These are phyloP conservation scores for Microdochium paspali DNA, from an alignment of 2,329 filamentous ascomycete species.

Conservation along the genomic window DNA sequence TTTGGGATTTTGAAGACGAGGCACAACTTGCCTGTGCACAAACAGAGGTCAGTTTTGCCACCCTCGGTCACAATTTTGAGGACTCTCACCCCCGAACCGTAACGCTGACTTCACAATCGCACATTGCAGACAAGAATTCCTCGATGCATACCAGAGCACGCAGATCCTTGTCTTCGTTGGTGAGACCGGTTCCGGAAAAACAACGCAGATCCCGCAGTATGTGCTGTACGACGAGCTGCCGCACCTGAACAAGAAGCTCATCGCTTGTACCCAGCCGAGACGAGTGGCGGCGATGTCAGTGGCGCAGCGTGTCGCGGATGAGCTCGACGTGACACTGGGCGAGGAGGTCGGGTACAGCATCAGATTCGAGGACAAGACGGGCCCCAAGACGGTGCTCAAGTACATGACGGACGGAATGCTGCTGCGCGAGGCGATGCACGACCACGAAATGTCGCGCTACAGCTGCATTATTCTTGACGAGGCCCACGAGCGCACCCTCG, in stretches of 20 bases:
- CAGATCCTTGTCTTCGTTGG: slow-evolving; percentile 98
- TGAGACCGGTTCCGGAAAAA: slow-evolving; percentile 98
- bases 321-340: slow-evolving; percentile 88
- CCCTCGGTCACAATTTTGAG: slow-evolving; percentile 1
- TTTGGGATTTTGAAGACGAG: slow-evolving; percentile 80
- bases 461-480: slow-evolving; percentile 98
- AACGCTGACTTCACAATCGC: slow-evolving; percentile 3
- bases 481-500: slow-evolving; percentile 93
- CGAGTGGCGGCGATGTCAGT: slow-evolving; percentile 98
- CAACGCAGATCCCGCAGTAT: slow-evolving; percentile 97
- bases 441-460: slow-evolving; percentile 84
- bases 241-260: slow-evolving; percentile 75
- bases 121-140: slow-evolving; percentile 67
- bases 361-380: slow-evolving; percentile 93
- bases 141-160: slow-evolving; percentile 82
- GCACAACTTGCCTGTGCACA: slow-evolving; percentile 81
- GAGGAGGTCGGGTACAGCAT: slow-evolving; percentile 98
- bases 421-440: slow-evolving; percentile 90
- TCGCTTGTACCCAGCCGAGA: slow-evolving; percentile 94
- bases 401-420: slow-evolving; percentile 99
- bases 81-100: neutral
- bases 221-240: slow-evolving; percentile 95
- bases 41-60: slow-evolving; percentile 62
- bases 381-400: slow-evolving; percentile 83
- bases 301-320: slow-evolving; percentile 92